These are phyloP conservation scores for Elongisporangium senticosum DNA, from an alignment of 352 stramenopile species.

Conservation along the genomic window DNA sequence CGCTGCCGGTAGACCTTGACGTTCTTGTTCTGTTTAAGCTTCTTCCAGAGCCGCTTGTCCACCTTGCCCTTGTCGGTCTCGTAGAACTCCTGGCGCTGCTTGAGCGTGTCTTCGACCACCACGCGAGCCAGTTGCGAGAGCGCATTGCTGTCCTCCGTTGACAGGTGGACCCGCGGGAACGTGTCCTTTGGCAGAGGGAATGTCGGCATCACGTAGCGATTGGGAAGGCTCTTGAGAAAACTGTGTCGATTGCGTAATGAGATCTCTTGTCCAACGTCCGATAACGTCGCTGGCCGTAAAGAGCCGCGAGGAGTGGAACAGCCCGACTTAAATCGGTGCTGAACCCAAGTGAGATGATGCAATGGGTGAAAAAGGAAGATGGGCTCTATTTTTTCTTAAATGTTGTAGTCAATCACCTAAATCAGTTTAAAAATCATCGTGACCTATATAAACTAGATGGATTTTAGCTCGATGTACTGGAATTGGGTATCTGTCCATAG, in stretches of 20 bases:
- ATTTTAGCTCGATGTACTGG: neutral
- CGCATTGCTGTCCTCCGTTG: slow-evolving; percentile 27
- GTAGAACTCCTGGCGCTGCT: slow-evolving; percentile 26
- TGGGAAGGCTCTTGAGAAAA: neutral
- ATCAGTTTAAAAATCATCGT: neutral
- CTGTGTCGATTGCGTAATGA: neutral
- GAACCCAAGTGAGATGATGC: neutral
- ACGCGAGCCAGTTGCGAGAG: slow-evolving; percentile 25
- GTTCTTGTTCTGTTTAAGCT: slow-evolving; percentile 18
- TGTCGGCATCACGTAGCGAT: neutral
- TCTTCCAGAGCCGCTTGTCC: slow-evolving; percentile 43
- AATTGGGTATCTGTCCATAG: neutral
- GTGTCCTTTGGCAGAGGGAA: slow-evolving; percentile 25
- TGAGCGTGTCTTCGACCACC: slow-evolving; percentile 38
- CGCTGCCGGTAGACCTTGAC: neutral
- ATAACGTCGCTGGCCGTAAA: neutral
- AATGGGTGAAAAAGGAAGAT: neutral
- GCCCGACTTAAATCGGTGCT: neutral
- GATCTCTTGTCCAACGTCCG: too few species aligned
- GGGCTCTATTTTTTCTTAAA: neutral
- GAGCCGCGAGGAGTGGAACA: neutral
- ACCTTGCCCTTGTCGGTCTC: slow-evolving; percentile 15
- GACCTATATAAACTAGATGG: too few species aligned
- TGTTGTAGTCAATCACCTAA: neutral
- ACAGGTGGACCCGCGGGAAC: slow-evolving; percentile 39